Evolutionary conservation across 2,329 filamentous ascomycete species (phyloP).

Genomic region (Knoxdaviesia proteae): DNA sequence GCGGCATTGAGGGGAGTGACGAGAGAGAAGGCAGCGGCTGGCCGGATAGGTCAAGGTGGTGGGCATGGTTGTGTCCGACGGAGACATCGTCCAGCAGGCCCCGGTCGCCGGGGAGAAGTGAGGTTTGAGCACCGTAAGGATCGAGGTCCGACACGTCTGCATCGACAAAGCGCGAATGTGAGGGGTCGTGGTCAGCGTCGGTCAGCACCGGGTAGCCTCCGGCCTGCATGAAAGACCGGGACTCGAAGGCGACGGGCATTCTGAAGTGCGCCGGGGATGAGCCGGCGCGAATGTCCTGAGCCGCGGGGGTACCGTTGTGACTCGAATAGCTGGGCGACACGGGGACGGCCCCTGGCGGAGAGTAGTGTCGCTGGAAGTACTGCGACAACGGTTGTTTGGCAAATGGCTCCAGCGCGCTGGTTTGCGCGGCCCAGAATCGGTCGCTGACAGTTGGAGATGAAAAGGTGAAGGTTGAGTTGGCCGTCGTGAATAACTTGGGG

Average conservation of each 20-base stretch:
- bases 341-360: too few species aligned
- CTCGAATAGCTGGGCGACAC: too few species aligned
- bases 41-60: constrained; percentile 16
- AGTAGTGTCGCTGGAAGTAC: too few species aligned
- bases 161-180: constrained; percentile 19
- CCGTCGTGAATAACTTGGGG: too few species aligned
- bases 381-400: too few species aligned
- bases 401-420: too few species aligned
- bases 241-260: constrained; percentile 32
- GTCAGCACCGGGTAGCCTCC: constrained; percentile 18
- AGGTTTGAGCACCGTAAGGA: constrained; percentile 19
- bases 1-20: constrained; percentile 4
- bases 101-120: constrained; percentile 17
- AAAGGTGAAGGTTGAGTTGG: too few species aligned
- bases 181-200: constrained; percentile 13
- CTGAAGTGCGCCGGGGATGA: constrained; percentile 5
- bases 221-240: constrained; percentile 25
- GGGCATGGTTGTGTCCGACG: constrained; percentile 15
- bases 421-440: too few species aligned
- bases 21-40: neutral
- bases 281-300: too few species aligned
- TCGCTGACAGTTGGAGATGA: too few species aligned
- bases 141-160: constrained; percentile 21
- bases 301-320: too few species aligned
- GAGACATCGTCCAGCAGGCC: constrained; percentile 17